Percentiles rank a stretch among this genome's conserved stretches.
These are phyloP conservation scores for Macroventuria anomochaeta DNA, from an alignment of 2,329 filamentous ascomycete species.

Conservation along the genomic window DNA sequence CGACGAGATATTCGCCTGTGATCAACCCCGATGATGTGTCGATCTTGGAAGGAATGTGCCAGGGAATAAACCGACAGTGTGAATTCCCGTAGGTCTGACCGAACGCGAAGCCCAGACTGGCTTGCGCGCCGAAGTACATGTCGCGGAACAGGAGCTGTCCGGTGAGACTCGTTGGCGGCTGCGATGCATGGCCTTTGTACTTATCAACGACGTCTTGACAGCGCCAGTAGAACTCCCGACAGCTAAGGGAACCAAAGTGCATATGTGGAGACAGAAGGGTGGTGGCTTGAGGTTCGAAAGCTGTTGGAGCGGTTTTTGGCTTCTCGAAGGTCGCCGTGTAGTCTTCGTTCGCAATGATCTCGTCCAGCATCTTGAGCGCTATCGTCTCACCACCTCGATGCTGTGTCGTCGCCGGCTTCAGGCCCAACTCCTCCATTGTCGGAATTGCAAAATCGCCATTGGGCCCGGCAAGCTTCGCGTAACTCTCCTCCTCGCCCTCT, in stretches of 20 bases:
- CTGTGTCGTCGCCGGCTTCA: constrained; percentile 66
- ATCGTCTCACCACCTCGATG: constrained; percentile 74
- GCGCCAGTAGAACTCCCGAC: constrained; percentile 75
- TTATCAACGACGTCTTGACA: constrained; percentile 67
- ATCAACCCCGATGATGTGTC: constrained; percentile 53
- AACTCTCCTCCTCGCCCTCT: constrained; percentile 62
- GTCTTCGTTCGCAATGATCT: constrained; percentile 66
- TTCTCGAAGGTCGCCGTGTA: constrained; percentile 79
- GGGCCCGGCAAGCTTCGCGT: constrained; percentile 68
- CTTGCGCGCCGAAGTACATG: constrained; percentile 84
- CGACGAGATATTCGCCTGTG: constrained; percentile 68
- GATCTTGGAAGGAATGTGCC: constrained; percentile 73
- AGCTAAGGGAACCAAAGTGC: constrained; percentile 76
- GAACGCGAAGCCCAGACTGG: constrained; percentile 68
- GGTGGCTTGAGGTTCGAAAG: constrained; percentile 74
- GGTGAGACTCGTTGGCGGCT: constrained; percentile 70
- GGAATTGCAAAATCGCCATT: constrained; percentile 73
- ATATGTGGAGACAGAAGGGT: constrained; percentile 75
- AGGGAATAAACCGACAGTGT: constrained; percentile 76
- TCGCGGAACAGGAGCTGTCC: constrained; percentile 80
- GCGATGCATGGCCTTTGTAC: constrained; percentile 62
- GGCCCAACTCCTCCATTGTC: constrained; percentile 72
- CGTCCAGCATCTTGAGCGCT: constrained; percentile 64
- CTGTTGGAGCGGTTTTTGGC: constrained; percentile 75
- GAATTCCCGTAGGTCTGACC: constrained; percentile 69